phyloP scores from a whole-genome alignment of 192 early-diverging fungal species.

The Coemansia sp. region DNA sequence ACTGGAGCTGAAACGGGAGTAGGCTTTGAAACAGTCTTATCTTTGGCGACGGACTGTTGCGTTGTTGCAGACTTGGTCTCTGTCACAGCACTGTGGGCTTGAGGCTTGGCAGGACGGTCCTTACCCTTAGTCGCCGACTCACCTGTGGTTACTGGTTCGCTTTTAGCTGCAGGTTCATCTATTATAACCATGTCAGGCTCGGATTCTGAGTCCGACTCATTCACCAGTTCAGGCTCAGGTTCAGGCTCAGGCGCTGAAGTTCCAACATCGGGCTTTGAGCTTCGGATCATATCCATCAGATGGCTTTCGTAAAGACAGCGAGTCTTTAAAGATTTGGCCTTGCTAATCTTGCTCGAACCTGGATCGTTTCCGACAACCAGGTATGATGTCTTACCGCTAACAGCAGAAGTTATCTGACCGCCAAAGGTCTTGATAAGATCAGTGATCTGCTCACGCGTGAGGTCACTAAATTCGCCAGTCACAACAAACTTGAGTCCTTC shows the following conservation, averaged over 20 bases:
- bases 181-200: too few relatives aligned
- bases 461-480: slow-evolving; percentile 80
- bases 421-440: slow-evolving; percentile 88
- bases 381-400: slow-evolving; percentile 82
- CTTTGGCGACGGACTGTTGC: neutral
- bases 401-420: slow-evolving; percentile 70
- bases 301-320: slow-evolving; percentile 80
- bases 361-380: slow-evolving; percentile 85
- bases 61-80: slow-evolving; percentile 5
- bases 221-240: slow-evolving; percentile 4
- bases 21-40: neutral
- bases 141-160: neutral
- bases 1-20: slow-evolving; percentile 9
- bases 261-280: slow-evolving; percentile 20
- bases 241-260: neutral
- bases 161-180: too few relatives aligned
- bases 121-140: slow-evolving; percentile 31
- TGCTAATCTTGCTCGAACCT: slow-evolving; percentile 79
- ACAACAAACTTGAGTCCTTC: slow-evolving; percentile 85
- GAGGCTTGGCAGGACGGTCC: neutral
- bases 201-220: neutral
- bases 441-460: slow-evolving; percentile 71
- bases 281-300: slow-evolving; percentile 76
- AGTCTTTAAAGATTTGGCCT: slow-evolving; percentile 67
- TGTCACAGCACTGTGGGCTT: neutral